Conservation (phyloP, 805 yeast genomes). For the Saccharomycopsis sp. region DNA sequence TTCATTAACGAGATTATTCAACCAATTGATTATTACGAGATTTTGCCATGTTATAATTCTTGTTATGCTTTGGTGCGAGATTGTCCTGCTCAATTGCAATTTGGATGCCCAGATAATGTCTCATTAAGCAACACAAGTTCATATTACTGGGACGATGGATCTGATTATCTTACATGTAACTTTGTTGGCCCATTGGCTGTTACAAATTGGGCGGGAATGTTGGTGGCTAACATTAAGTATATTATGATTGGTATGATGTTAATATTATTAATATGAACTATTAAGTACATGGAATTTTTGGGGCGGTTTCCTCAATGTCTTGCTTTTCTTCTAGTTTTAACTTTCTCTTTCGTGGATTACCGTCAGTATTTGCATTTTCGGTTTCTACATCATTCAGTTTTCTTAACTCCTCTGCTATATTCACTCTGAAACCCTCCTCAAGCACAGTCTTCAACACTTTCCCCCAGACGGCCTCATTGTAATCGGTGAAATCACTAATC, state of each 20-base stretch:
- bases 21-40: constrained; percentile 65
- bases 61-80: constrained; percentile 74
- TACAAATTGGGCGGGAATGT: constrained; percentile 1
- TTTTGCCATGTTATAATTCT: constrained; percentile 77
- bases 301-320: neutral
- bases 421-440: constrained; percentile 31
- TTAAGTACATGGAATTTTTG: neutral
- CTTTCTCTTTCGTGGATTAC: neutral
- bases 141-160: constrained; percentile 18
- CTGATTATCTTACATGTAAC: constrained; percentile 15
- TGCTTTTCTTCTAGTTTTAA: neutral
- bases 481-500: constrained; percentile 54
- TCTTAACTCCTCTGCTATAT: constrained; percentile 34
- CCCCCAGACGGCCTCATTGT: constrained; percentile 64
- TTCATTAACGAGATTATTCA: constrained; percentile 48
- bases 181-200: constrained; percentile 12
- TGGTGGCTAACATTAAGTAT: neutral
- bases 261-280: neutral
- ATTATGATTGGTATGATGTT: neutral
- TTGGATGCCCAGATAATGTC: constrained; percentile 55
- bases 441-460: constrained; percentile 51
- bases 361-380: neutral
- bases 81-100: constrained; percentile 75
- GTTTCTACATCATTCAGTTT: neutral
- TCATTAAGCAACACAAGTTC: constrained; percentile 1